Evolutionary conservation across 1,139 yeast species (phyloP).

Genomic region (Pichia sp.): DNA sequence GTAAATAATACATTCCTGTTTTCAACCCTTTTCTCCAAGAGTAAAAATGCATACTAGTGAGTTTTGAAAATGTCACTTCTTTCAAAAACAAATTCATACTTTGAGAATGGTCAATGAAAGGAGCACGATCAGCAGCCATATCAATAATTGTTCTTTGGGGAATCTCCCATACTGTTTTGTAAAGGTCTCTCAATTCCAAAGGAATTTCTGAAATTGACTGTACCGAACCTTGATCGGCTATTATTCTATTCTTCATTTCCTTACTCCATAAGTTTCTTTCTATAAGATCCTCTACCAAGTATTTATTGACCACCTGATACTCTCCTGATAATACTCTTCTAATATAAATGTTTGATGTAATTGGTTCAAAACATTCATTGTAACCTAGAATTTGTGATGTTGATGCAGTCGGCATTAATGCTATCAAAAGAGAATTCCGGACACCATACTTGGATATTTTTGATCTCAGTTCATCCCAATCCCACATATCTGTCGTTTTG

Average conservation of each 20-base stretch:
- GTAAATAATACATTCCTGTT: slow-evolving; percentile 95
- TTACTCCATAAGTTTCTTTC: slow-evolving; percentile 45
- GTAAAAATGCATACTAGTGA: slow-evolving; percentile 96
- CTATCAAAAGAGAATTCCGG: slow-evolving; percentile 49
- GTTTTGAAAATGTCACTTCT: slow-evolving; percentile 85
- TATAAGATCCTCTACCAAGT: slow-evolving; percentile 43
- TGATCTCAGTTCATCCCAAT: slow-evolving; percentile 43
- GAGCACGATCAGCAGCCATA: slow-evolving; percentile 93
- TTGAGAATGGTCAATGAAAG: slow-evolving; percentile 92
- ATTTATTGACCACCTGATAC: slow-evolving; percentile 50
- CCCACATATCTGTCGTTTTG: slow-evolving; percentile 44
- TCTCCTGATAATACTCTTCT: slow-evolving; percentile 55
- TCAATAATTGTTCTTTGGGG: slow-evolving; percentile 84
- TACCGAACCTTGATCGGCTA: slow-evolving; percentile 79
- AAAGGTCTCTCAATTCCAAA: slow-evolving; percentile 62
- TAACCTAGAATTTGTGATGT: slow-evolving; percentile 54
- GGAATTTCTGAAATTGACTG: slow-evolving; percentile 76
- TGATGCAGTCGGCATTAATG: slow-evolving; percentile 62
- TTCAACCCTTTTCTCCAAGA: slow-evolving; percentile 96
- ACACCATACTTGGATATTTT: slow-evolving; percentile 39
- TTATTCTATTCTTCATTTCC: slow-evolving; percentile 69
- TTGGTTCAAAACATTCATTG: slow-evolving; percentile 55
- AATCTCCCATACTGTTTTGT: slow-evolving; percentile 96
- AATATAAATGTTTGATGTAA: slow-evolving; percentile 49
- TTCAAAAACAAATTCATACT: slow-evolving; percentile 79